These are phyloP conservation scores for Trichoderma gracile DNA, from an alignment of 2,329 filamentous ascomycete genomes.

Conservation along the genomic window DNA sequence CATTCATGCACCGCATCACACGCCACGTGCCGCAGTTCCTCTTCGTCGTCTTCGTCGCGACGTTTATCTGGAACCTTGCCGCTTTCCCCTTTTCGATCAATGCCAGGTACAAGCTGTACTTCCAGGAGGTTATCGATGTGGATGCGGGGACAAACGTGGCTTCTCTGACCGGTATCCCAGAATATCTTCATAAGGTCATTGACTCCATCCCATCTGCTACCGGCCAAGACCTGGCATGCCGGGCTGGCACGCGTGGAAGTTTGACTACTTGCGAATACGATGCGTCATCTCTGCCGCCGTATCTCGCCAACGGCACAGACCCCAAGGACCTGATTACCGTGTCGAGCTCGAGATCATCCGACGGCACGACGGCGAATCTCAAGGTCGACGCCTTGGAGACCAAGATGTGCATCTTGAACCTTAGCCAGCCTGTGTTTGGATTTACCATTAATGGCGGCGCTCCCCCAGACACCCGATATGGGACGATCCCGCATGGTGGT, in stretches of 20 bases:
- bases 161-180: conserved; percentile 65
- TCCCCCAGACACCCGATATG: conserved; percentile 64
- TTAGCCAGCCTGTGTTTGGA: conserved; percentile 65
- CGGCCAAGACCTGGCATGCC: conserved; percentile 61
- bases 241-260: conserved; percentile 39
- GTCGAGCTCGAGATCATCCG: conserved; percentile 38
- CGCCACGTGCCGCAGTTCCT: conserved; percentile 80
- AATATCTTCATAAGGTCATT: conserved; percentile 68
- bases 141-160: conserved; percentile 70
- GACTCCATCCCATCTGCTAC: conserved; percentile 68
- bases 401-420: conserved; percentile 72
- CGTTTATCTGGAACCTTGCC: conserved; percentile 79
- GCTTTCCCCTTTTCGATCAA: conserved; percentile 85
- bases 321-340: conserved; percentile 63
- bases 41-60: conserved; percentile 69
- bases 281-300: conserved; percentile 60
- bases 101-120: conserved; percentile 82
- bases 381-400: conserved; percentile 72
- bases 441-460: conserved; percentile 64
- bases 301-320: conserved; percentile 55
- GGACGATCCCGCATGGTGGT: conserved; percentile 61
- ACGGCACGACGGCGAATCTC: conserved; percentile 58
- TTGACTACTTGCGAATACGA: conserved; percentile 70
- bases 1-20: conserved; percentile 84
- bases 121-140: conserved; percentile 78